phyloP scores from a whole-genome alignment of 2,329 filamentous ascomycete genomes.

The Neocucurbitaria cava region DNA sequence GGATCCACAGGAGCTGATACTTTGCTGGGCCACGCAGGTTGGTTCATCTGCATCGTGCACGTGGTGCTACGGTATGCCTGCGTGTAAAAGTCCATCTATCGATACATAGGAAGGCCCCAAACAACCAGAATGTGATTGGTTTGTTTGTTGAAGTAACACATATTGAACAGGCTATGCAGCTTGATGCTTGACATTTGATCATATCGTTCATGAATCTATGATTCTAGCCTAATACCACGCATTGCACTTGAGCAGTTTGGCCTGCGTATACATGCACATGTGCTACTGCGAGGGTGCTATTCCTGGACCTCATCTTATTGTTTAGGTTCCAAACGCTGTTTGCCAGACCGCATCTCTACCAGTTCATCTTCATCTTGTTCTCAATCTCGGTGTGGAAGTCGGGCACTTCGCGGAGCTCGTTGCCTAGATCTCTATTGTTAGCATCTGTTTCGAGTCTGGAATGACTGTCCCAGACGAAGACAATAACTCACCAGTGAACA shows the following conservation, averaged over 20 bases:
- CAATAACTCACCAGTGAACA: conserved; percentile 73
- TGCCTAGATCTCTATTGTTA: conserved; percentile 51
- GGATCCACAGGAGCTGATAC: neutral
- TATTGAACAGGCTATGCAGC: neutral
- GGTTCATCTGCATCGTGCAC: neutral
- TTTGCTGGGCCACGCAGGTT: neutral
- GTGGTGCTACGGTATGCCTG: no score
- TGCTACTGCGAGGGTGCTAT: neutral
- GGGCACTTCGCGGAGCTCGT: conserved; percentile 72
- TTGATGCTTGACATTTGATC: neutral
- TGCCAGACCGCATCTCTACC: conserved; percentile 38
- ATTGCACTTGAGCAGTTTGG: neutral
- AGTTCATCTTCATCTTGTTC: conserved; percentile 82
- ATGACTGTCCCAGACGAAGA: neutral
- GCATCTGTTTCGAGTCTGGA: neutral
- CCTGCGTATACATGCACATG: neutral
- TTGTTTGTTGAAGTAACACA: neutral
- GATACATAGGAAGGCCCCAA: no score
- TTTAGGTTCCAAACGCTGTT: neutral
- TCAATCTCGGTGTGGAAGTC: conserved; percentile 94
- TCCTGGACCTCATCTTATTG: neutral
- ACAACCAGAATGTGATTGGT: neutral
- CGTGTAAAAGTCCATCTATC: no score
- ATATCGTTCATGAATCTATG: neutral
- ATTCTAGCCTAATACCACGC: neutral